Conservation (phyloP, 352 stramenopile species). For the Globisporangium cylindrosporum region DNA sequence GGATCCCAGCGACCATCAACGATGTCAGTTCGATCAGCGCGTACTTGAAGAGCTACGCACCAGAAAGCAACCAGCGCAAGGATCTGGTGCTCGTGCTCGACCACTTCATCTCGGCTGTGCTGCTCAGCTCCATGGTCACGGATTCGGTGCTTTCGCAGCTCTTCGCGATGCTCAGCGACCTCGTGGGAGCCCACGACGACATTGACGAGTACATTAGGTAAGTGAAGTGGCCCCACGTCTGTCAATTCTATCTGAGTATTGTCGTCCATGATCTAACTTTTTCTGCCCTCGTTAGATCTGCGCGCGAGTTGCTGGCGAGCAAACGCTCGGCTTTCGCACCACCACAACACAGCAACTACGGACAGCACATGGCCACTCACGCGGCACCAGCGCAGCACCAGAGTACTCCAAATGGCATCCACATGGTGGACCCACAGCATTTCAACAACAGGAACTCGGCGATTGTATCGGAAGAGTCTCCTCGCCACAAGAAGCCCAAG, state of each 20-base stretch:
- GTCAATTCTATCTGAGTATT: too few species aligned
- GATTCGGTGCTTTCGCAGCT: constrained; percentile 36
- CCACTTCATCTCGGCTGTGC: constrained; percentile 66
- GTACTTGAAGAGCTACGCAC: constrained; percentile 30
- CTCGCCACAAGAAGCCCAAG: constrained; percentile 31
- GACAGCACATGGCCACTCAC: background rate
- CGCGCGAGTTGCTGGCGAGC: constrained; percentile 32
- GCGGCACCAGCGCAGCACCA: background rate
- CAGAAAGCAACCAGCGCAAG: constrained; percentile 43
- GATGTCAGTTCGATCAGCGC: constrained; percentile 43
- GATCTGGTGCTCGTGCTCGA: constrained; percentile 64
- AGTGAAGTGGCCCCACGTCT: constrained; percentile 5
- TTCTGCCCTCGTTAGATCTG: constrained; percentile 23
- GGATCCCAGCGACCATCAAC: constrained; percentile 60
- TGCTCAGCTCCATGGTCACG: constrained; percentile 43
- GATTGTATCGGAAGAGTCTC: constrained; percentile 21
- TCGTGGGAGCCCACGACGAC: constrained; percentile 37
- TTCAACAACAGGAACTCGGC: constrained; percentile 16
- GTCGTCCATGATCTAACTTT: background rate
- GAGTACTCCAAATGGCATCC: constrained; percentile 6
- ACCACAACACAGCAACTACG: constrained; percentile 11
- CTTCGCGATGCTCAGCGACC: constrained; percentile 32
- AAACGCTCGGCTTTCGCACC: constrained; percentile 26
- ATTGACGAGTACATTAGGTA: constrained; percentile 66
- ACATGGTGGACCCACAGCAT: constrained; percentile 18